These are phyloP conservation scores for Diaporthe citri DNA, from an alignment of 2,329 filamentous ascomycete species.

Conservation along the genomic window DNA sequence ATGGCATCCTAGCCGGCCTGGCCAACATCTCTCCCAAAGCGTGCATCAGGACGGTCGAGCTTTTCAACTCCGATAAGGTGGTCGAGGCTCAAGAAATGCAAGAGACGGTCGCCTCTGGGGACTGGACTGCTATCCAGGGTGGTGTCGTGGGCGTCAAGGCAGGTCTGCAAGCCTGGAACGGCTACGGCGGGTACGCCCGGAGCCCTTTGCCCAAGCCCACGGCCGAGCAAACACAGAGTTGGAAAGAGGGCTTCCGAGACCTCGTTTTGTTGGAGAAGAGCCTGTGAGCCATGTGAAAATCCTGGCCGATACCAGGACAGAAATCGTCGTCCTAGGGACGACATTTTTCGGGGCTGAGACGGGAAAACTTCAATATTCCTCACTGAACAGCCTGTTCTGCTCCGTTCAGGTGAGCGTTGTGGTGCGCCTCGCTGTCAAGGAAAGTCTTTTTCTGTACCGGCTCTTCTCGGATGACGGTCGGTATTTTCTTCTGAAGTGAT, in stretches of 20 bases:
- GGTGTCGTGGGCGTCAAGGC: slow-evolving; percentile 81
- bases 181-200: slow-evolving; percentile 70
- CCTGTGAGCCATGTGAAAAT: slow-evolving; percentile 47
- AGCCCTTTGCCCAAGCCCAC: slow-evolving; percentile 65
- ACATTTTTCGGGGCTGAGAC: neutral
- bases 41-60: slow-evolving; percentile 71
- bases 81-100: slow-evolving; percentile 74
- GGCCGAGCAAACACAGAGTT: slow-evolving; percentile 60
- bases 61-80: slow-evolving; percentile 69
- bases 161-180: slow-evolving; percentile 73
- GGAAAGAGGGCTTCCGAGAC: slow-evolving; percentile 69
- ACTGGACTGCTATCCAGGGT: slow-evolving; percentile 79
- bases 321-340: neutral
- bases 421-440: neutral
- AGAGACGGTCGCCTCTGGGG: slow-evolving; percentile 74
- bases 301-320: neutral
- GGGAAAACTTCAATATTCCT: too few species aligned
- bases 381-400: neutral
- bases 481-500: neutral
- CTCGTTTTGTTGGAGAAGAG: slow-evolving; percentile 65
- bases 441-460: neutral
- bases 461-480: neutral
- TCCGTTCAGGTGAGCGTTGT: neutral
- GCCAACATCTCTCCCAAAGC: slow-evolving; percentile 79
- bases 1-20: slow-evolving; percentile 79